These are phyloP conservation scores for Zanthoxylum bungeanum DNA, from an alignment of 345 rosid species.

Conservation along the genomic window DNA sequence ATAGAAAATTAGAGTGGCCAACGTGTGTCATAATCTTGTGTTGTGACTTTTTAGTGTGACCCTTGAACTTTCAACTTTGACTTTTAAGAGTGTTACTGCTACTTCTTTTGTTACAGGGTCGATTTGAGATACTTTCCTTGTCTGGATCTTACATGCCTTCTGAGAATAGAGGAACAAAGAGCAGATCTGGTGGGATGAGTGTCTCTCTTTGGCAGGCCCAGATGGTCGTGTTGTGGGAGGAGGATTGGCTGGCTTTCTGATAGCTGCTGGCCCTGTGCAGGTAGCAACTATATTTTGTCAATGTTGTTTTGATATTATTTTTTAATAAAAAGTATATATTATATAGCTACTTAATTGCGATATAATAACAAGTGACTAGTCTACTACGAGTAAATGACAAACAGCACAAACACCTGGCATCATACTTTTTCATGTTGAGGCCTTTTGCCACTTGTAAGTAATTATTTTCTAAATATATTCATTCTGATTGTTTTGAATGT, in stretches of 20 bases:
- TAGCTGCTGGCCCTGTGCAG: constrained; percentile 97
- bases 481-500: constrained; percentile 18
- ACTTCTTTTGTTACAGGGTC: constrained; percentile 43
- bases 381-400: not conserved
- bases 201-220: constrained; percentile 84
- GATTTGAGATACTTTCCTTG: constrained; percentile 94
- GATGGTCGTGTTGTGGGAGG: constrained; percentile 96
- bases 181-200: constrained; percentile 99
- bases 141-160: constrained; percentile 78
- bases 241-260: constrained; percentile 80
- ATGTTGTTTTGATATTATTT: not conserved
- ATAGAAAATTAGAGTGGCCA: not conserved
- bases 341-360: not conserved
- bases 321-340: no score
- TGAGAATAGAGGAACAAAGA: constrained; percentile 65
- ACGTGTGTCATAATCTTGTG: not conserved
- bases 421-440: not conserved
- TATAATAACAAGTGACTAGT: not conserved
- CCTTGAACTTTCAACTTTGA: not conserved
- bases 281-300: constrained; percentile 26
- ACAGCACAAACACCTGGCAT: not conserved
- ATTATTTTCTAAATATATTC: constrained; percentile 11
- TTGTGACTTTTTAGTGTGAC: not conserved
- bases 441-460: not conserved
- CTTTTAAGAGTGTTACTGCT: not conserved